Base-by-base conservation (phyloP, 2,329 filamentous ascomycete species). In the Fusarium sp. region DNA sequence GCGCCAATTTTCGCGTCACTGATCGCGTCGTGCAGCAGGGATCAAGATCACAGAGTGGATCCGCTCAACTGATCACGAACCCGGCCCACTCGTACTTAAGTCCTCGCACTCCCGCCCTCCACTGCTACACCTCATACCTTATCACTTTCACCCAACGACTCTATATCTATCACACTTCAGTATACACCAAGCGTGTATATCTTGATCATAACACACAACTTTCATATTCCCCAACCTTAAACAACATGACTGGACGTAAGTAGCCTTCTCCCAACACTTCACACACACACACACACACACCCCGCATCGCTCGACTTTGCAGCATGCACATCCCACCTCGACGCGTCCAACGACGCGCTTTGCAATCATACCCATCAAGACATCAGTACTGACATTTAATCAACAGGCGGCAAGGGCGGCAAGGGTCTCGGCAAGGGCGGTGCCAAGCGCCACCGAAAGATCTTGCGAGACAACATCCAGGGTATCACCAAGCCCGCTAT, bases 381-480 rank as follows among this genome's bases (percentile, higher is more conserved):
- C 80, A 91, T 88, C 72, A 88, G 89, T 83, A 82, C 86, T 80
- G 87, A 89, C 81, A 86, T 86, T 73, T 75, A 69, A 69, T 73
- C 71, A 14, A 68, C 77, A 96, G 93, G 93, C 83, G 93, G 93
- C 84, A 97, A 97, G 87, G 94, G 94, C 84, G 94, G 94, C 82
- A 97, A 97, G 90, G 94, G 94, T 83, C 93, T 97, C 85, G 94
- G 94, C 83, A 97, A 97, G 91, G 94, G 94, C 76, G 94, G 94
- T 83, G 95, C 95, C 85, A 98, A 98, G 92, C 94, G 94, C 85
- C 94, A 98, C 87, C 91, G 95, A 81, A 98, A 98, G 93, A 98
- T 98, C 88, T 89, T 98, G 84, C 94, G 94, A 86, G 94, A 97
- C 92, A 98, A 97, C 92, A 98, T 98, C 82, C 94, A 98, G 88